A percentile compares a stretch with the other conserved stretches of the same genome.
These are phyloP conservation scores for Fusarium proliferatum DNA, from an alignment of 2,329 filamentous ascomycete genomes.

Conservation along the genomic window DNA sequence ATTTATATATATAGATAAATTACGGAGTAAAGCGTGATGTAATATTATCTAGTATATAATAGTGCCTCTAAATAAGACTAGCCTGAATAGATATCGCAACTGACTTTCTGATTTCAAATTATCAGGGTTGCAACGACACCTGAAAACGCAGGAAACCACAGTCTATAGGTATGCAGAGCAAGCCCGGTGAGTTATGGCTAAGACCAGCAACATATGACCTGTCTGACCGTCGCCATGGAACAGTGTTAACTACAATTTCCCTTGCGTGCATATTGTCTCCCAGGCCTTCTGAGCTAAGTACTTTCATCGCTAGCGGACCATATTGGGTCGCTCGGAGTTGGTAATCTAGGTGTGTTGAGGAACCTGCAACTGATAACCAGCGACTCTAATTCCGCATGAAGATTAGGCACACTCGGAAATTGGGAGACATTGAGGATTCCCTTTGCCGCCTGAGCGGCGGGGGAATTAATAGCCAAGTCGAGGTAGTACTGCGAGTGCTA, in stretches of 20 bases:
- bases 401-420: background rate
- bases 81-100: rapidly evolving
- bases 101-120: rapidly evolving
- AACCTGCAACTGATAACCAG: too few relatives aligned
- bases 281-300: background rate
- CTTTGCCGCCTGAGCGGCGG: background rate
- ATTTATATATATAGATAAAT: background rate
- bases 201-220: background rate
- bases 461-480: background rate
- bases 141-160: background rate
- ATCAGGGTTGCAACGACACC: rapidly evolving
- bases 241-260: rapidly evolving
- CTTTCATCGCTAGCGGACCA: background rate
- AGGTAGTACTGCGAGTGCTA: background rate
- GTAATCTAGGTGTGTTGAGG: background rate
- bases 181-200: background rate
- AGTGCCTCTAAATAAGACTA: rapidly evolving
- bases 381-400: background rate
- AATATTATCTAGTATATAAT: background rate
- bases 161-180: rapidly evolving
- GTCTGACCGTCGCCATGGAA: rapidly evolving
- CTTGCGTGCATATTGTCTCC: background rate
- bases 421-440: background rate
- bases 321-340: background rate
- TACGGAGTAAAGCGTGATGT: rapidly evolving